Conservation (phyloP, 148 eudicot genomes). For the Heliamphora exappendiculata region DNA sequence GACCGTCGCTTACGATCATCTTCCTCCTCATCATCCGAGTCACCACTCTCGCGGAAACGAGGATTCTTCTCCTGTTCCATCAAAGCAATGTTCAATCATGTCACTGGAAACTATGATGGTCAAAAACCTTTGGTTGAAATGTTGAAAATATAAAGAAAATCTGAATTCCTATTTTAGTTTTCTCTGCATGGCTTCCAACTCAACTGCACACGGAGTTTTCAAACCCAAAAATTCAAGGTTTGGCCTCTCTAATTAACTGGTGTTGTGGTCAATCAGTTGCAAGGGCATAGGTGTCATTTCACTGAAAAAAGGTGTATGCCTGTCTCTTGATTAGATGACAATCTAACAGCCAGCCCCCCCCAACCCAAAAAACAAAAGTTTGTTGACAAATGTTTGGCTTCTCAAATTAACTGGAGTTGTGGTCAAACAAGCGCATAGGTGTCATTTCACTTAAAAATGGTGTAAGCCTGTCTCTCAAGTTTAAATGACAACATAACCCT, state of each 20-base stretch:
- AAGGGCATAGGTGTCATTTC: not conserved
- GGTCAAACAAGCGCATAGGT: too few species aligned
- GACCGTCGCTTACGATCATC: slow-evolving; percentile 52
- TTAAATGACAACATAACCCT: too few species aligned
- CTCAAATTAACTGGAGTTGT: too few species aligned
- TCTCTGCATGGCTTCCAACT: not conserved
- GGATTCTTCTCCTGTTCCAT: slow-evolving; percentile 85
- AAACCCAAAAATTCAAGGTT: not conserved
- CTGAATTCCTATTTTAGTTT: not conserved
- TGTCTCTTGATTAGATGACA: too few species aligned
- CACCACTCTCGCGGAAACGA: slow-evolving; percentile 88
- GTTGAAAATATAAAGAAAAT: not conserved
- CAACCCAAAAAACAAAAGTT: too few species aligned
- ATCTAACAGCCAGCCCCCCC: too few species aligned
- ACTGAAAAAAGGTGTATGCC: not conserved
- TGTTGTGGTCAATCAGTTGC: not conserved
- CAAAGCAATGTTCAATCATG: slow-evolving; percentile 7
- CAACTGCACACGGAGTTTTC: not conserved
- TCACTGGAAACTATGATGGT: not conserved
- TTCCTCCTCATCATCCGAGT: slow-evolving; percentile 86
- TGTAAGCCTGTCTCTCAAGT: too few species aligned
- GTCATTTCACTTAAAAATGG: too few species aligned
- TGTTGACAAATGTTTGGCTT: too few species aligned
- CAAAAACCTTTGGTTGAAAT: not conserved
- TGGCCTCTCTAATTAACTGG: not conserved